A percentile compares a stretch with the other conserved stretches of the same genome.
These are phyloP conservation scores for Oryza meyeriana DNA, from an alignment of 176 grass and related monocot genomes.

Conservation along the genomic window DNA sequence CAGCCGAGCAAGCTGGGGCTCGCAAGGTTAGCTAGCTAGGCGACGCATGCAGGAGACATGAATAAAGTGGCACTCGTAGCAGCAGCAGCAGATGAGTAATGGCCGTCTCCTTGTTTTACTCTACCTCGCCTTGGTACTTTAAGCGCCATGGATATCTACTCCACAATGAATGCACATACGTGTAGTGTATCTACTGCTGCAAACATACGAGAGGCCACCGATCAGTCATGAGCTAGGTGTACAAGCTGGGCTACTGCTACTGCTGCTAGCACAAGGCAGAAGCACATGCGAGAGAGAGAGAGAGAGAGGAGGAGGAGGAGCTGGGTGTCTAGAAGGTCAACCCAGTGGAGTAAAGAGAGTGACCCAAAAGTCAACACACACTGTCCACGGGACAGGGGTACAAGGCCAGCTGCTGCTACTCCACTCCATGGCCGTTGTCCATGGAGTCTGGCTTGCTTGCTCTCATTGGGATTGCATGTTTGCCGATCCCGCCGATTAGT, in stretches of 20 bases:
- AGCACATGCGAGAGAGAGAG: slow-evolving; percentile 17
- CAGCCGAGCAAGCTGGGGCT: no score
- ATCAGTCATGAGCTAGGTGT: background rate
- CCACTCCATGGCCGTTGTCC: background rate
- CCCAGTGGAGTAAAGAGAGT: slow-evolving; percentile 10
- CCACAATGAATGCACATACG: background rate
- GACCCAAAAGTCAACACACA: slow-evolving; percentile 29
- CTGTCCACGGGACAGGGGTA: slow-evolving; percentile 16
- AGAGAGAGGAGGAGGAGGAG: background rate
- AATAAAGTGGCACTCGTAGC: background rate
- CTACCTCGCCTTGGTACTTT: slow-evolving; percentile 39
- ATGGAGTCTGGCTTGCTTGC: background rate
- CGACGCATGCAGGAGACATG: slow-evolving; percentile 1
- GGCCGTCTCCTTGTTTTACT: slow-evolving; percentile 2
- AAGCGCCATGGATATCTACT: background rate
- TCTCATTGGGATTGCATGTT: background rate
- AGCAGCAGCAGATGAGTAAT: slow-evolving; percentile 15
- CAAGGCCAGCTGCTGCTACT: background rate
- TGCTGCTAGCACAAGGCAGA: background rate
- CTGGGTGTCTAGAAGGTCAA: slow-evolving; percentile 32
- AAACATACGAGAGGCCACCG: background rate
- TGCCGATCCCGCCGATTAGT: no score
- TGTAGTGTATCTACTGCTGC: background rate
- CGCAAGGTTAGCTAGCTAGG: background rate
- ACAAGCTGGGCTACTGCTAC: background rate